Percentiles rank a stretch among this genome's conserved stretches.
Conservation (phyloP, 2,329 filamentous ascomycete genomes). For the Aspergillus ustus region DNA sequence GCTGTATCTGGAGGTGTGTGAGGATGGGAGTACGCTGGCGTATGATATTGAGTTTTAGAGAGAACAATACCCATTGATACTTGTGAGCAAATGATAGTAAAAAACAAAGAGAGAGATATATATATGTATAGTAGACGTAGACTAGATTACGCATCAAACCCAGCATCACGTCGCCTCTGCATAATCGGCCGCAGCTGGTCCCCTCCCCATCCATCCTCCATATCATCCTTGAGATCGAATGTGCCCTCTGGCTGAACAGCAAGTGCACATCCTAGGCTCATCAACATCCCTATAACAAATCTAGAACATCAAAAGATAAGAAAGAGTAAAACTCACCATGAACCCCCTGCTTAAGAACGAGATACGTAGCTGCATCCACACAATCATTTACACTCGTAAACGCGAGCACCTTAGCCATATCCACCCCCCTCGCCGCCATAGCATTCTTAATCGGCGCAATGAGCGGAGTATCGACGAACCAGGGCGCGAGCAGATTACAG, state of each 20-base stretch:
- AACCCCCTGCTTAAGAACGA: neutral
- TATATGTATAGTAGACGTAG: too few relatives aligned
- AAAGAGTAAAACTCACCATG: neutral
- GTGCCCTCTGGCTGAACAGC: slow-evolving; percentile 4
- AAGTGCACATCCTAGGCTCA: neutral
- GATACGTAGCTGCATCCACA: neutral
- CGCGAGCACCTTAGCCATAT: neutral
- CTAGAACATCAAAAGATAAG: too few relatives aligned
- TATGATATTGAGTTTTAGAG: slow-evolving; percentile 7
- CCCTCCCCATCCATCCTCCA: slow-evolving; percentile 5
- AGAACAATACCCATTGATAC: too few relatives aligned
- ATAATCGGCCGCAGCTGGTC: slow-evolving; percentile 5
- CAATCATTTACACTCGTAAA: neutral
- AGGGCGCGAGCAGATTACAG: neutral
- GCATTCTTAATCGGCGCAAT: slow-evolving; percentile 2
- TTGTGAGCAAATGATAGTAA: too few relatives aligned
- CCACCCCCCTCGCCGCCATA: neutral
- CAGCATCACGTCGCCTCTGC: slow-evolving; percentile 3
- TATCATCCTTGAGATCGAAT: slow-evolving; percentile 4
- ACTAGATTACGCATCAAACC: neutral
- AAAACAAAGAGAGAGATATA: neutral
- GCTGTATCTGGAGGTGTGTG: neutral
- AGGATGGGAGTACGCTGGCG: neutral
- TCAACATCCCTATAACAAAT: too few relatives aligned
- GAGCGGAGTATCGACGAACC: neutral